These are phyloP conservation scores for Diophrys appendiculata DNA, from an alignment of 73 alveolate species.

Conservation along the genomic window DNA sequence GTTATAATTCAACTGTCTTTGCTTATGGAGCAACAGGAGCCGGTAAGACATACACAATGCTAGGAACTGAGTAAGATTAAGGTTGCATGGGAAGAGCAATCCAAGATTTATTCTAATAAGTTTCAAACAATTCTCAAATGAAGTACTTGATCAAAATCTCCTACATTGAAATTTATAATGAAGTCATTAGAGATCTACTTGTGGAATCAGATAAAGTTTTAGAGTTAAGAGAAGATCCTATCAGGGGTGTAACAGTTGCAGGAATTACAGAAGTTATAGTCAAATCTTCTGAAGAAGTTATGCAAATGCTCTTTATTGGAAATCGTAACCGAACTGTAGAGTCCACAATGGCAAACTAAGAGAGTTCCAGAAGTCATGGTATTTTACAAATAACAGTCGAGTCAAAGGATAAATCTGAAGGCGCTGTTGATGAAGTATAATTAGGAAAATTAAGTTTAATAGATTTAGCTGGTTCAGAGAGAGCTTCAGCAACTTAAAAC, in stretches of 20 bases:
- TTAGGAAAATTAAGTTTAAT: conserved; percentile 1
- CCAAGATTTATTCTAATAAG: background rate
- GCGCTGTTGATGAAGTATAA: background rate
- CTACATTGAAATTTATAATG: conserved; percentile 83
- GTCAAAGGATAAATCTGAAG: background rate
- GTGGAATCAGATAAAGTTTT: conserved; percentile 51
- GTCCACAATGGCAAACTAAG: conserved; percentile 6
- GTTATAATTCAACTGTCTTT: conserved; percentile 14
- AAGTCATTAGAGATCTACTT: conserved; percentile 73
- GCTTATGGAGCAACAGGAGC: conserved; percentile 35
- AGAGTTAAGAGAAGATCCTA: conserved; percentile 88
- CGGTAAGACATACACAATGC: conserved; percentile 38
- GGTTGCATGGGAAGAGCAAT: conserved; percentile 1
- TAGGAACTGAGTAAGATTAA: conserved; percentile 13
- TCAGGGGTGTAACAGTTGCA: conserved; percentile 75
- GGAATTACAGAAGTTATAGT: conserved; percentile 80
- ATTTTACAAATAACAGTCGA: conserved; percentile 12
- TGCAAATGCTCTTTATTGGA: conserved; percentile 2
- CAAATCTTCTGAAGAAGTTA: background rate
- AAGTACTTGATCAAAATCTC: conserved; percentile 47
- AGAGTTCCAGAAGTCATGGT: conserved; percentile 27
- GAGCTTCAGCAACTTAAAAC: conserved; percentile 58
- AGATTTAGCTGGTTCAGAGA: conserved; percentile 98
- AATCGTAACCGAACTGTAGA: conserved; percentile 21
- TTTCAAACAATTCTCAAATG: too few relatives aligned